Conservation (phyloP, 768 basidiomycete species). For the Goffeauzyma gilvescens region DNA sequence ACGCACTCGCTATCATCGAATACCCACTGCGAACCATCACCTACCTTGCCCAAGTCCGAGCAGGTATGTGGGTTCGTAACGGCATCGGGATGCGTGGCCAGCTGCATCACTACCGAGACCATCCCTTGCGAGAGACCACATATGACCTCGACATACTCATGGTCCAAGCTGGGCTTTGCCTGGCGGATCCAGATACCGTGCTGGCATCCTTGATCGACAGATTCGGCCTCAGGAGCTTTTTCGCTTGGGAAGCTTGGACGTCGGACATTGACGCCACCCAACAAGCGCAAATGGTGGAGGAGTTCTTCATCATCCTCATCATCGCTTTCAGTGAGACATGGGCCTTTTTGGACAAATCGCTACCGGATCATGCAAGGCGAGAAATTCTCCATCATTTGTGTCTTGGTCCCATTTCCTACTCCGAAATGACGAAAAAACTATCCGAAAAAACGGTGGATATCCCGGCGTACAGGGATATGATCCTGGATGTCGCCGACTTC, state of each 20-base stretch:
- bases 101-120: slow-evolving; percentile 84
- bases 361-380: slow-evolving; percentile 47
- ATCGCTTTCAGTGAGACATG: slow-evolving; percentile 66
- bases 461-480: slow-evolving; percentile 55
- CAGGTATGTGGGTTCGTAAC: slow-evolving; percentile 92
- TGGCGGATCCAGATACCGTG: slow-evolving; percentile 56
- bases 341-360: slow-evolving; percentile 49
- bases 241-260: slow-evolving; percentile 35
- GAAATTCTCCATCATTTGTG: slow-evolving; percentile 83
- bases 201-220: slow-evolving; percentile 75
- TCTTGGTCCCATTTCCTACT: slow-evolving; percentile 68
- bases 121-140: slow-evolving; percentile 82
- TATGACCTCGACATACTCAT: slow-evolving; percentile 91
- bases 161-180: slow-evolving; percentile 63
- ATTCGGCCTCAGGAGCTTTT: slow-evolving; percentile 63
- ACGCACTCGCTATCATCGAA: background rate
- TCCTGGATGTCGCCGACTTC: slow-evolving; percentile 63
- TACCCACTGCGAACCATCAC: slow-evolving; percentile 51
- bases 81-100: slow-evolving; percentile 90
- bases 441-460: slow-evolving; percentile 78
- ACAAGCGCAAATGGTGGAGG: slow-evolving; percentile 53
- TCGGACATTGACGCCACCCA: slow-evolving; percentile 1
- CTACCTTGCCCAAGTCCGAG: slow-evolving; percentile 85
- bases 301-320: slow-evolving; percentile 70
- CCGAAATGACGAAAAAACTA: slow-evolving; percentile 75